phyloP scores from a whole-genome alignment of 176 grass and related monocot genomes.

The Oryza australiensis region DNA sequence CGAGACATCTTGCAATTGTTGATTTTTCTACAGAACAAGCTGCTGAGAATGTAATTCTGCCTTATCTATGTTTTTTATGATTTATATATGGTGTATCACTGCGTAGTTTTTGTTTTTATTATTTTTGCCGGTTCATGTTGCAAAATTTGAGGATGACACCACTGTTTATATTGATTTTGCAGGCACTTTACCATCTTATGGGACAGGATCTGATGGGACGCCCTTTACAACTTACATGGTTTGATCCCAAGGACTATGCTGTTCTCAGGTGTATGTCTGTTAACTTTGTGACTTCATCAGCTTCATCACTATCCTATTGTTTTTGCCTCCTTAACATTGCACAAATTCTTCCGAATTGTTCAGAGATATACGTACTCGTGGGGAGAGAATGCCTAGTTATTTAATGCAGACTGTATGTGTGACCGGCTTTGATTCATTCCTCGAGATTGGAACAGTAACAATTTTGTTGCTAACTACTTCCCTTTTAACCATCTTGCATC shows the following conservation, averaged over 20 bases:
- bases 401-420: not conserved
- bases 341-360: not conserved
- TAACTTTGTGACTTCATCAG: too few species aligned
- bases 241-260: not conserved
- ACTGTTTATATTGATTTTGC: not conserved
- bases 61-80: not conserved
- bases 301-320: not conserved
- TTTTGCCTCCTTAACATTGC: not conserved
- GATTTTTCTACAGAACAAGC: not conserved
- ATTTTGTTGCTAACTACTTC: too few species aligned
- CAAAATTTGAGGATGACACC: not conserved
- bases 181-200: not conserved
- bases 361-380: not conserved
- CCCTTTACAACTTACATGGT: too few species aligned
- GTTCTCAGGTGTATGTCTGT: not conserved
- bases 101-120: not conserved
- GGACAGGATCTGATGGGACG: not conserved
- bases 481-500: too few species aligned
- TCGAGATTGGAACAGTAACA: not conserved
- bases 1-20: not conserved
- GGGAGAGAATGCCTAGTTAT: not conserved
- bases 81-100: too few species aligned
- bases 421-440: not conserved
- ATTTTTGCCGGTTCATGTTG: not conserved
- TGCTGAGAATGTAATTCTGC: not conserved